Evolutionary conservation across 306 rosid species (phyloP), one percentile per base, ranked within the genome.

Genomic region (Quercus alba): DNA sequence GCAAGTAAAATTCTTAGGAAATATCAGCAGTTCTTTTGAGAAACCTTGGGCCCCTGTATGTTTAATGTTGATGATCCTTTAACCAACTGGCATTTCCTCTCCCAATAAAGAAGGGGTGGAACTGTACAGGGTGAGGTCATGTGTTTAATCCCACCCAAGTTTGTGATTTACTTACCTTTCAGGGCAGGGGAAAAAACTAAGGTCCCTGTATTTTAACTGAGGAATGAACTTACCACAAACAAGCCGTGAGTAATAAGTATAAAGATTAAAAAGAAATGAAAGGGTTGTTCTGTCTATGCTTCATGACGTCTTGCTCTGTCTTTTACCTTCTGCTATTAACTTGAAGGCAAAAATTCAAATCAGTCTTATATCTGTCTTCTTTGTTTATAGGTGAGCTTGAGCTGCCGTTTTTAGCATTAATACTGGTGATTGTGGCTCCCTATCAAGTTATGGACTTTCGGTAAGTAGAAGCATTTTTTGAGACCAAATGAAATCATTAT

Each of bases 371-470:
- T 78, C 44, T 74, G 78, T 62, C 59, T 77, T 72, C 52, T 75
- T 72, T 63, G 38, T 79, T 80, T 83, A 19, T 61, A 96, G 99
- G 89, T 70, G 97, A 93, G 81, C 94, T 96, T 44, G 99, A 96
- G 86, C 82, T 96, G 88, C 97, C 98, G 46, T 90, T 93, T 83
- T 57, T 85, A 54, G 88, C 97, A 72, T 71, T 90, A n/a, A 88
- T 96, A 58, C 78, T 96, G 83, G 89, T 87, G 81, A 86, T 96
- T 31, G 85, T 91, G 74, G 88, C 98, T 68, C 99, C 99, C n/a
- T 33, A 79, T 68, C 97, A 91, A 82, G 96, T 84, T 61, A 20
- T 79, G 84, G 77, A 73, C 31, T 57, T 90, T 30, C 91, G 94
- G 94, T 83, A 73, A 21, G 55, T 58, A 81, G 58, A 81, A 76